Evolutionary conservation across 75 land plant genomes (phyloP).

Genomic region (Chamaecyparis obtusa): DNA sequence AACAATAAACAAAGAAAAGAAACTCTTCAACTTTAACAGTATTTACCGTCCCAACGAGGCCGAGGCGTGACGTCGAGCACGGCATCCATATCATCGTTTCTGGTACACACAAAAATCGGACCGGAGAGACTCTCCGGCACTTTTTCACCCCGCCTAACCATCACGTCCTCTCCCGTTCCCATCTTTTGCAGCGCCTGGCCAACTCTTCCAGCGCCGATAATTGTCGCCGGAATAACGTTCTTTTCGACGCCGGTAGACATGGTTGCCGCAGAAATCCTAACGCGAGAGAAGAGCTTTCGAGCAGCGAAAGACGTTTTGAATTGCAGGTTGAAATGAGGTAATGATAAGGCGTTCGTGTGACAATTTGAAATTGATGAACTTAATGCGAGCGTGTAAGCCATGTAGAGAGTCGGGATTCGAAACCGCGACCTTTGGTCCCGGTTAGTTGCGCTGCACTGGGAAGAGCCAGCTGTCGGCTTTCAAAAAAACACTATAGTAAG

Average conservation of each 20-base stretch:
- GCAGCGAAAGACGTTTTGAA: neutral
- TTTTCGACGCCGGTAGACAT: slow-evolving; percentile 9
- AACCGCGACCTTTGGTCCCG: neutral
- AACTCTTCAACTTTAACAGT: neutral
- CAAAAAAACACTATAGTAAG: neutral
- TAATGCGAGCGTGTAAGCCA: neutral
- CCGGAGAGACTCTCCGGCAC: slow-evolving; percentile 76
- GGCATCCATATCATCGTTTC: slow-evolving; percentile 87
- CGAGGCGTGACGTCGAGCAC: slow-evolving; percentile 84
- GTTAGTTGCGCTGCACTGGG: neutral
- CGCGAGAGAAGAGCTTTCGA: neutral
- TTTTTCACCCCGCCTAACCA: slow-evolving; percentile 70
- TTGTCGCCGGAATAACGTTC: slow-evolving; percentile 66
- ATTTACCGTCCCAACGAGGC: slow-evolving; percentile 76
- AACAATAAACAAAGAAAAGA: neutral
- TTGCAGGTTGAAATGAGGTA: neutral
- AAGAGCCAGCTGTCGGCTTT: neutral
- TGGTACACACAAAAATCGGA: slow-evolving; percentile 92
- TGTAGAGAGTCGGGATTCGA: neutral
- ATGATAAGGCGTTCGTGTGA: neutral
- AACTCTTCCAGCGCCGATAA: slow-evolving; percentile 94
- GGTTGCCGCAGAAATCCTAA: slow-evolving; percentile 18
- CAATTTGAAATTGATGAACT: neutral
- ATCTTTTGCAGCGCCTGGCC: slow-evolving; percentile 71
- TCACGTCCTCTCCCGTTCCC: slow-evolving; percentile 71